A percentile compares a stretch with the other conserved stretches of the same genome.
phyloP scores from a whole-genome alignment of 441 rosid species.

The Macaranga tanarius region DNA sequence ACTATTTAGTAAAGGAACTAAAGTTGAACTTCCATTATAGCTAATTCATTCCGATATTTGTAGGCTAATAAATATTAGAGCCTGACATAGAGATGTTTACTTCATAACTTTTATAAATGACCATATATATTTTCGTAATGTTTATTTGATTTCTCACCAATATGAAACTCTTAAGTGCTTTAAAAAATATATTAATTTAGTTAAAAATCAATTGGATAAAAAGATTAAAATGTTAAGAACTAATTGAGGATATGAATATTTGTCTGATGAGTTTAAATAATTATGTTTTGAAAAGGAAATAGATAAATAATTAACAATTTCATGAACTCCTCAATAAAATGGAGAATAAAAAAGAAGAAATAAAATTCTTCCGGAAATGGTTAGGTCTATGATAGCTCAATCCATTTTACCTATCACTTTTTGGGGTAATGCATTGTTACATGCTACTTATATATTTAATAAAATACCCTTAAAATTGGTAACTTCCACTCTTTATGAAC shows the following conservation, averaged over 20 bases:
- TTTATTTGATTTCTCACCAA: background rate
- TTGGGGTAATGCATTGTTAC: background rate
- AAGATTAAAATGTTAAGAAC: background rate
- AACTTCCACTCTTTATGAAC: background rate
- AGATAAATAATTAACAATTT: too few relatives aligned
- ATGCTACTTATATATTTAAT: background rate
- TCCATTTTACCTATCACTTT: background rate
- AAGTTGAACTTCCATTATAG: background rate
- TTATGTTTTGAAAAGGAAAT: too few relatives aligned
- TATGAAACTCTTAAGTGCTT: background rate
- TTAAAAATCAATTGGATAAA: too few relatives aligned
- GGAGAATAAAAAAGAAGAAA: background rate
- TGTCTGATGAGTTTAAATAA: background rate
- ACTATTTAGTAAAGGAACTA: background rate
- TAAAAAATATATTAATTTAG: too few relatives aligned
- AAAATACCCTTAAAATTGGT: background rate
- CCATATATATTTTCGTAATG: too few relatives aligned
- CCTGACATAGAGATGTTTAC: background rate
- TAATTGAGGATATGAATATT: background rate
- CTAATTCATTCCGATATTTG: background rate
- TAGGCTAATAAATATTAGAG: background rate
- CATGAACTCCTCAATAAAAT: background rate
- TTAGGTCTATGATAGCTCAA: background rate
- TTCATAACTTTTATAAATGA: too few relatives aligned
- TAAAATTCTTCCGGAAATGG: background rate